Evolutionary conservation across 306 rosid species (phyloP), one percentile per base, ranked within the genome.

Genomic region (Urtica urens): DNA sequence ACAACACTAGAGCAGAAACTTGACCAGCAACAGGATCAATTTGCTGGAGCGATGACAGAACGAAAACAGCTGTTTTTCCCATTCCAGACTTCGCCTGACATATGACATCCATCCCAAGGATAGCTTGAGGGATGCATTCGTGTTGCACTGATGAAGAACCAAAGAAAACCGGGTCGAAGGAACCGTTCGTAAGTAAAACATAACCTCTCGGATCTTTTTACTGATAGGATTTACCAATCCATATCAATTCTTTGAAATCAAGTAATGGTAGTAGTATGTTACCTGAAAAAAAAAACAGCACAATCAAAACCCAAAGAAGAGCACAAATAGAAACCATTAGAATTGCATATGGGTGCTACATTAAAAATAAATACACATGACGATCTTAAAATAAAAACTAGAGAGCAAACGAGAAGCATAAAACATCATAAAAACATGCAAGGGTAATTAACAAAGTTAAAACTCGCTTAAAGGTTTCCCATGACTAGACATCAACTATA

Each of bases 51-150:
- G 81, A 57, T 8, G 99, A 92, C 26, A 92, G 86, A 70, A 92
- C 99, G 73, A 92, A 92, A 9, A 92, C 99, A 55, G 99, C 99
- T 16, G 99, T 92, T 63, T 92, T 92, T 22, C 99, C 99, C 99
- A 92, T 92, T 38, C 99, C 99, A 52, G 99, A 92, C 72, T 92
- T 92, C 5, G 99, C 99, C 76, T 92, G 99, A 39, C 99, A 92
- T 61, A 92, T 71, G 12, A 92, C 99, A 76, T 92, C 99, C 99
- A 92, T 92, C 14, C 99, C 99, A 25, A 92, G 83, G 57, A 92
- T 85, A 29, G 99, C 99, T 86, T 92, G 99, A 6, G 99, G 99
- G 46, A 92, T 92, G 72, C 99, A 92, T 58, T 92, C 99, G 31
- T 92, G 99, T 92, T 92, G 99, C 63, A 92, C 99, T 92, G 86